A percentile compares a stretch with the other conserved stretches of the same genome.
Evolutionary conservation across 2,329 filamentous ascomycete species (phyloP).

Genomic region (Clathrospora elynae): DNA sequence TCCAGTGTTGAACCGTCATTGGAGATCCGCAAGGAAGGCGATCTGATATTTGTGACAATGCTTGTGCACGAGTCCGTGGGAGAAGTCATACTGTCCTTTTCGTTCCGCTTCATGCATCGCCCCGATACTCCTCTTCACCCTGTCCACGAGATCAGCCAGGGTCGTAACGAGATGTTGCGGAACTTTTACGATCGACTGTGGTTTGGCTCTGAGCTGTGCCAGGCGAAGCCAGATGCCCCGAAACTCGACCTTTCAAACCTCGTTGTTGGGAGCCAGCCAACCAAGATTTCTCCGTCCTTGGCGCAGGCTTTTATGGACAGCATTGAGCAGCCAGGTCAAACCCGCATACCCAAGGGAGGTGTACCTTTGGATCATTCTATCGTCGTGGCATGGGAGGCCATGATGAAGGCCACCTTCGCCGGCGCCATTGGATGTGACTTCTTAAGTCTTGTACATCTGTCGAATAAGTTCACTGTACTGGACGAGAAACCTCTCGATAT

Average conservation of each 20-base stretch:
- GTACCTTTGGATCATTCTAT: slow-evolving; percentile 42
- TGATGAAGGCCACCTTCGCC: slow-evolving; percentile 14
- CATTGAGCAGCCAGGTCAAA: background rate
- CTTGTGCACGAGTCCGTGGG: slow-evolving; percentile 1
- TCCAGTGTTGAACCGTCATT: background rate
- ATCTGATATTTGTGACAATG: slow-evolving; percentile 1
- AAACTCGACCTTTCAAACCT: background rate
- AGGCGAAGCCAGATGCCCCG: background rate
- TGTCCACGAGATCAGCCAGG: slow-evolving; percentile 18
- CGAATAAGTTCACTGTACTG: slow-evolving; percentile 20
- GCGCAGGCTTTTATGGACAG: background rate
- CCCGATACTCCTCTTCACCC: slow-evolving; percentile 20
- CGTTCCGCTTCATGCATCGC: slow-evolving; percentile 21
- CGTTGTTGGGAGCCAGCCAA: background rate
- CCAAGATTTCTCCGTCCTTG: background rate
- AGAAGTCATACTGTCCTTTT: slow-evolving; percentile 12
- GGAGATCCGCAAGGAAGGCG: slow-evolving; percentile 1
- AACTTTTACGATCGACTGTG: slow-evolving; percentile 22
- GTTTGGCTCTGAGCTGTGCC: slow-evolving; percentile 10
- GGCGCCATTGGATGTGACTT: slow-evolving; percentile 15
- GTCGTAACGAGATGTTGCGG: slow-evolving; percentile 14
- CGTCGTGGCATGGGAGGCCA: slow-evolving; percentile 47
- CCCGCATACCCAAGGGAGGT: background rate
- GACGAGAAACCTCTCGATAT: background rate
- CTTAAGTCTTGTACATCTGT: slow-evolving; percentile 22